Evolutionary conservation across 352 stramenopile species (phyloP).

Genomic region (Globisporangium paroecandrum): DNA sequence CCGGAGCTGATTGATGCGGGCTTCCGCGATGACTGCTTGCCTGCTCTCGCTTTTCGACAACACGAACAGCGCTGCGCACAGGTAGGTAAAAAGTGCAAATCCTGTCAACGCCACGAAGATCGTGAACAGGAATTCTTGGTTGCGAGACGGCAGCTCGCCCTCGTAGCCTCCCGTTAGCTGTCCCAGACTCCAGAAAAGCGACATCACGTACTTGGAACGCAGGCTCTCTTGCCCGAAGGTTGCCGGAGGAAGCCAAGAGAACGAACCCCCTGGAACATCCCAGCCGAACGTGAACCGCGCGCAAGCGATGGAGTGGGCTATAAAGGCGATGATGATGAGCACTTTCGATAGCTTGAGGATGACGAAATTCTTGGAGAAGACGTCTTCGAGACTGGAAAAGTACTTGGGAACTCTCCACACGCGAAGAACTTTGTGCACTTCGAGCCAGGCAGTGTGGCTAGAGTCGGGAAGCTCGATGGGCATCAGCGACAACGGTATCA

Average conservation of each 20-base stretch:
- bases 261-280: slow-evolving; percentile 19
- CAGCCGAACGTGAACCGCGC: slow-evolving; percentile 53
- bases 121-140: slow-evolving; percentile 53
- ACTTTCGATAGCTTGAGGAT: slow-evolving; percentile 53
- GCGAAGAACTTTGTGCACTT: slow-evolving; percentile 39
- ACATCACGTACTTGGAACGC: slow-evolving; percentile 35
- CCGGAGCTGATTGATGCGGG: slow-evolving; percentile 54
- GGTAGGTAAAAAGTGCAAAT: slow-evolving; percentile 54
- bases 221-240: not conserved
- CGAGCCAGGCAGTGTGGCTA: slow-evolving; percentile 28
- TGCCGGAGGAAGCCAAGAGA: slow-evolving; percentile 31
- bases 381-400: slow-evolving; percentile 41
- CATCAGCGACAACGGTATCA: slow-evolving; percentile 38
- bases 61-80: slow-evolving; percentile 65
- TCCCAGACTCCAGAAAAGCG: slow-evolving; percentile 57
- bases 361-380: slow-evolving; percentile 54
- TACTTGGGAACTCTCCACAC: slow-evolving; percentile 36
- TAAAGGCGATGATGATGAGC: slow-evolving; percentile 29
- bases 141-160: slow-evolving; percentile 36
- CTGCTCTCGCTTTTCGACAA: slow-evolving; percentile 60
- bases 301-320: slow-evolving; percentile 49
- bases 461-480: slow-evolving; percentile 11
- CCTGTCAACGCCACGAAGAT: slow-evolving; percentile 46
- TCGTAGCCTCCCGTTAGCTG: slow-evolving; percentile 51
- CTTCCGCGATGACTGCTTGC: slow-evolving; percentile 38